Conservation (phyloP, 352 stramenopile species). For the Phytophthora aleatoria region DNA sequence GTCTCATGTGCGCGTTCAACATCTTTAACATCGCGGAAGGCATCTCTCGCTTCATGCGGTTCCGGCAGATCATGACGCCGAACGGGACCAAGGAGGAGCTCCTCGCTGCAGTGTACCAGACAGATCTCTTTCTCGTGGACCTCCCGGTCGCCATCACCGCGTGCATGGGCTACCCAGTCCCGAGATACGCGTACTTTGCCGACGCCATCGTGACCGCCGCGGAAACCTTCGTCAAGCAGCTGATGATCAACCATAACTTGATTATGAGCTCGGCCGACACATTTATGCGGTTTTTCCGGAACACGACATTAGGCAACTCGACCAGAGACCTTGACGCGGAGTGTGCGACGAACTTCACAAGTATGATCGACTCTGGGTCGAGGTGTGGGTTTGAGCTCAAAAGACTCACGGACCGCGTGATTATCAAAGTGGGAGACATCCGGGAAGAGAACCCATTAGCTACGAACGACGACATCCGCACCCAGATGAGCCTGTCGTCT, state of each 20-base stretch:
- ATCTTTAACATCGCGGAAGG: constrained; percentile 55
- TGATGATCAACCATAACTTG: constrained; percentile 47
- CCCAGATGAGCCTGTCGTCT: constrained; percentile 42
- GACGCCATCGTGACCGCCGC: constrained; percentile 41
- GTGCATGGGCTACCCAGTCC: constrained; percentile 47
- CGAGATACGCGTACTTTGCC: constrained; percentile 27
- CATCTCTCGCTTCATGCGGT: constrained; percentile 47
- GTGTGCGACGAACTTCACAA: constrained; percentile 36
- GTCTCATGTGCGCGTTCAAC: constrained; percentile 54
- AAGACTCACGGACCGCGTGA: constrained; percentile 47
- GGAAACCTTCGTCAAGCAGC: constrained; percentile 40
- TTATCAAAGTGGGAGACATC: constrained; percentile 46
- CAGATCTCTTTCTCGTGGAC: constrained; percentile 59
- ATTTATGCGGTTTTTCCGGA: constrained; percentile 43
- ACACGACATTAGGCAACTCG: constrained; percentile 25
- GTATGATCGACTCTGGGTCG: constrained; percentile 39
- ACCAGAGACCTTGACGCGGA: constrained; percentile 28
- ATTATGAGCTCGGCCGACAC: constrained; percentile 39
- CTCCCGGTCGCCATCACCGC: constrained; percentile 54
- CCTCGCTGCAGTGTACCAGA: constrained; percentile 50
- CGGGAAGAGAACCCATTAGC: constrained; percentile 29
- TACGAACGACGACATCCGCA: constrained; percentile 48
- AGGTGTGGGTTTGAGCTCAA: constrained; percentile 56
- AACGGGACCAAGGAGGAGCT: constrained; percentile 61
- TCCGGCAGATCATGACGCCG: constrained; percentile 38